Conservation (phyloP, 257 asterid species). For the Prunella vulgaris region DNA sequence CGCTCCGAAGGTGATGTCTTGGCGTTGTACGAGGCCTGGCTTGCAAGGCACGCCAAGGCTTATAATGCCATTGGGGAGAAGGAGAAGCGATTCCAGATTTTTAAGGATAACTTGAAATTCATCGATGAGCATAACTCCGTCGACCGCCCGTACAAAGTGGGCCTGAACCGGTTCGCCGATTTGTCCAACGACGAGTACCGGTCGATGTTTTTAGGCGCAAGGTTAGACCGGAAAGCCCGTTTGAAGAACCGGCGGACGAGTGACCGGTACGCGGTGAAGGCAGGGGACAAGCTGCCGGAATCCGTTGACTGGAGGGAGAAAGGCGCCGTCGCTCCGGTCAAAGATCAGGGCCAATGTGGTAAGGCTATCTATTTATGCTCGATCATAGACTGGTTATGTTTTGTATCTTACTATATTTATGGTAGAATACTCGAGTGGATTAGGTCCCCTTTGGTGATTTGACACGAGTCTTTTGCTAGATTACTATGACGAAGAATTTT, state of each 20-base stretch:
- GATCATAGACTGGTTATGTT: background rate
- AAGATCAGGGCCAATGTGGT: slow-evolving; percentile 96
- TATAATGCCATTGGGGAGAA: slow-evolving; percentile 69
- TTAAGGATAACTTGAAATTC: slow-evolving; percentile 67
- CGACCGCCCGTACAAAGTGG: slow-evolving; percentile 48
- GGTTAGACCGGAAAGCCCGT: slow-evolving; percentile 32
- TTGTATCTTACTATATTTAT: background rate
- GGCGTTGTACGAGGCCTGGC: slow-evolving; percentile 76
- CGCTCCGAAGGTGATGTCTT: slow-evolving; percentile 30
- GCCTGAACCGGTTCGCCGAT: slow-evolving; percentile 77
- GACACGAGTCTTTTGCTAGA: slow-evolving; percentile 19
- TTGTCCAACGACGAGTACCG: slow-evolving; percentile 77
- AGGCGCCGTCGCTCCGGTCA: slow-evolving; percentile 81
- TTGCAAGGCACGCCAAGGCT: slow-evolving; percentile 53
- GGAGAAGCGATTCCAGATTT: slow-evolving; percentile 61
- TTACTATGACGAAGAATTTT: background rate
- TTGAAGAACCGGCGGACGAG: slow-evolving; percentile 24
- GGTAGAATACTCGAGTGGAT: background rate
- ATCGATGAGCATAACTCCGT: slow-evolving; percentile 56
- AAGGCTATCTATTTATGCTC: slow-evolving; percentile 7
- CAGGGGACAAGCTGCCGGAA: slow-evolving; percentile 59
- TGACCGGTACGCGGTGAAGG: slow-evolving; percentile 49
- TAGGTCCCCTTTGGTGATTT: slow-evolving; percentile 14
- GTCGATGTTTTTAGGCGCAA: slow-evolving; percentile 47
- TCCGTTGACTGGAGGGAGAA: slow-evolving; percentile 81